Percentiles rank a stretch among this genome's conserved stretches.
These are phyloP conservation scores for Fonsecaea monophora DNA, from an alignment of 2,329 filamentous ascomycete genomes.

Conservation along the genomic window DNA sequence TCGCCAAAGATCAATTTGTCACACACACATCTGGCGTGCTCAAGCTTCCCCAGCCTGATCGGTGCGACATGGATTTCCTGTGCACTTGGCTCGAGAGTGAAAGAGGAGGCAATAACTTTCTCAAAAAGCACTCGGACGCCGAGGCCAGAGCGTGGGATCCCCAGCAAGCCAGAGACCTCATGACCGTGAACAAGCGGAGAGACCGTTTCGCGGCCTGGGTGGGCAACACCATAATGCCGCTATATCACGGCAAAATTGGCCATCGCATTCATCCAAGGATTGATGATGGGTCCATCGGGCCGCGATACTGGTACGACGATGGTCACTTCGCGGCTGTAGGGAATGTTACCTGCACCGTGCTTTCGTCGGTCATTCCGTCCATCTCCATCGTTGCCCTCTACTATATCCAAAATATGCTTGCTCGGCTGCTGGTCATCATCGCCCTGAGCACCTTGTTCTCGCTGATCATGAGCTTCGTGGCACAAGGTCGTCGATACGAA, in stretches of 20 bases:
- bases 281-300: conserved; percentile 4
- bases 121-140: not conserved
- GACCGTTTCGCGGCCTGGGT: conserved; percentile 22
- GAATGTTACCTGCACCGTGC: conserved; percentile 19
- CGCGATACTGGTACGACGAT: conserved; percentile 14
- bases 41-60: conserved; percentile 9
- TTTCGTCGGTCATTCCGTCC: conserved; percentile 16
- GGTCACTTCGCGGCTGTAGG: conserved; percentile 6
- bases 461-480: conserved; percentile 17
- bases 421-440: conserved; percentile 20
- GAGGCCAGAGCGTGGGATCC: conserved; percentile 20
- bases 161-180: conserved; percentile 7
- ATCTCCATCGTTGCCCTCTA: conserved; percentile 21
- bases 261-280: conserved; percentile 22
- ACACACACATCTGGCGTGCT: not conserved
- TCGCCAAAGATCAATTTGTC: conserved; percentile 10
- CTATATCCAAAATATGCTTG: conserved; percentile 13
- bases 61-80: conserved; percentile 19
- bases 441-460: conserved; percentile 18
- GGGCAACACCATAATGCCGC: conserved; percentile 2
- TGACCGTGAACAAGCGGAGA: conserved; percentile 12
- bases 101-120: conserved; percentile 16
- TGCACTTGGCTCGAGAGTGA: conserved; percentile 12
- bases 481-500: conserved; percentile 13
- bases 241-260: conserved; percentile 11